phyloP scores from a whole-genome alignment of 352 stramenopile species.

The Phytophthora meadii region DNA sequence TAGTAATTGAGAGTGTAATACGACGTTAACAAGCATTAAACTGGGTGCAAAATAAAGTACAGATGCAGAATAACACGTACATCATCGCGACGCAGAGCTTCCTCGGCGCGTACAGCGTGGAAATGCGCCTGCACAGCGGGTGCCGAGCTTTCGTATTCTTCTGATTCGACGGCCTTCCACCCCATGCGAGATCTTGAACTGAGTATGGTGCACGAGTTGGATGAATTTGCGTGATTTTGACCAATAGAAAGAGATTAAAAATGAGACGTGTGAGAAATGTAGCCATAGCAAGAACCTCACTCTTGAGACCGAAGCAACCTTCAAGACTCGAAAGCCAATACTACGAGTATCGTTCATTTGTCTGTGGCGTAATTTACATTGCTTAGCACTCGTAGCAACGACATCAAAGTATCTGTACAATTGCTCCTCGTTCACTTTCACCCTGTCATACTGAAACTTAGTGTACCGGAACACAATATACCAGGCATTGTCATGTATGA shows the following conservation, averaged over 20 bases:
- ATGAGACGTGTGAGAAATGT: constrained; percentile 29
- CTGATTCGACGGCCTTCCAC: constrained; percentile 67
- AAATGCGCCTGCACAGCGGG: constrained; percentile 85
- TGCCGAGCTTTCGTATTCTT: constrained; percentile 77
- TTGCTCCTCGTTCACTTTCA: too few species aligned
- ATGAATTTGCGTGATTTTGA: constrained; percentile 5
- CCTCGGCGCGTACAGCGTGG: constrained; percentile 72
- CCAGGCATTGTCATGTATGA: too few species aligned
- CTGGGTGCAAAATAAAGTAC: neutral
- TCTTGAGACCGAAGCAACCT: too few species aligned
- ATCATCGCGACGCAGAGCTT: constrained; percentile 64
- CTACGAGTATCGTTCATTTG: too few species aligned
- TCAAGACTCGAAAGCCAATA: too few species aligned
- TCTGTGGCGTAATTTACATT: too few species aligned
- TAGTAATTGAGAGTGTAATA: neutral
- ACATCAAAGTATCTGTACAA: too few species aligned
- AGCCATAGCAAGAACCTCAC: neutral
- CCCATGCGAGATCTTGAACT: constrained; percentile 43
- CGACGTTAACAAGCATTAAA: constrained; percentile 2
- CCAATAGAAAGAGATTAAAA: neutral
- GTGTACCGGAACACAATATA: too few species aligned
- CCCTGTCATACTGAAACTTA: too few species aligned
- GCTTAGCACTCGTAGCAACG: too few species aligned
- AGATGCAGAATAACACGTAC: constrained; percentile 39
- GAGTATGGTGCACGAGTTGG: constrained; percentile 18